phyloP scores from a whole-genome alignment of 2,329 filamentous ascomycete genomes.

The Aspergillus viridinutans region DNA sequence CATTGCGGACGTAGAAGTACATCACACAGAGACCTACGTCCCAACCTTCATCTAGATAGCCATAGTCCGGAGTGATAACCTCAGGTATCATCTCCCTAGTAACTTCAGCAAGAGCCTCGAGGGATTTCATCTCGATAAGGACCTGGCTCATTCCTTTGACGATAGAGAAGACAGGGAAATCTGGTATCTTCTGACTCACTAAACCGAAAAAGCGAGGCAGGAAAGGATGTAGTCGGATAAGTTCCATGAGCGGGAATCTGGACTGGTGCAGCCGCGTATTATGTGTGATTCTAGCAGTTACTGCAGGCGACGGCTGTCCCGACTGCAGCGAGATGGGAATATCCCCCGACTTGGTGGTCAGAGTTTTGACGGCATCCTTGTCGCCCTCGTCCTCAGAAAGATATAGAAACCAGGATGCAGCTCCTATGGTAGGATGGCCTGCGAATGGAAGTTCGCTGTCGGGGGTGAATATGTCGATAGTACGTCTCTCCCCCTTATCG shows the following conservation, averaged over 20 bases:
- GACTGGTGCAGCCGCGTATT: constrained; percentile 33
- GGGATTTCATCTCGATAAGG: constrained; percentile 61
- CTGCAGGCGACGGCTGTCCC: constrained; percentile 1
- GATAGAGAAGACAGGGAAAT: constrained; percentile 33
- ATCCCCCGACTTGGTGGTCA: constrained; percentile 56
- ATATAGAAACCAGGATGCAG: constrained; percentile 45
- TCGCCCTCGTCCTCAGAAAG: constrained; percentile 17
- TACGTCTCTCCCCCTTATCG: constrained; percentile 13
- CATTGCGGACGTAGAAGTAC: constrained; percentile 29
- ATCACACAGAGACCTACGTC: constrained; percentile 22
- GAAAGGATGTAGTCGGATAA: constrained; percentile 23
- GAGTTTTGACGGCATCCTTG: constrained; percentile 20
- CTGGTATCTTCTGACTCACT: too few species aligned
- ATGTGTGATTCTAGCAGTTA: constrained; percentile 30
- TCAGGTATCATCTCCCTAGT: too few species aligned
- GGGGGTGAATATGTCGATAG: constrained; percentile 53
- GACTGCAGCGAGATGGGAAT: constrained; percentile 42
- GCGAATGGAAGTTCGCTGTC: constrained; percentile 53
- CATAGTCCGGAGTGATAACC: constrained; percentile 13
- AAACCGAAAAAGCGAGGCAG: constrained; percentile 20
- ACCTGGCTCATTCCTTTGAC: constrained; percentile 51
- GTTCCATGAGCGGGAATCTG: constrained; percentile 19
- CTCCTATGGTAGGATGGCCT: constrained; percentile 56
- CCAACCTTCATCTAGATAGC: constrained; percentile 32
- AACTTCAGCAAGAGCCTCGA: constrained; percentile 59